A percentile compares a stretch with the other conserved stretches of the same genome.
phyloP scores from a whole-genome alignment of 1,284 basidiomycete genomes.

The Takashimella koratensis region DNA sequence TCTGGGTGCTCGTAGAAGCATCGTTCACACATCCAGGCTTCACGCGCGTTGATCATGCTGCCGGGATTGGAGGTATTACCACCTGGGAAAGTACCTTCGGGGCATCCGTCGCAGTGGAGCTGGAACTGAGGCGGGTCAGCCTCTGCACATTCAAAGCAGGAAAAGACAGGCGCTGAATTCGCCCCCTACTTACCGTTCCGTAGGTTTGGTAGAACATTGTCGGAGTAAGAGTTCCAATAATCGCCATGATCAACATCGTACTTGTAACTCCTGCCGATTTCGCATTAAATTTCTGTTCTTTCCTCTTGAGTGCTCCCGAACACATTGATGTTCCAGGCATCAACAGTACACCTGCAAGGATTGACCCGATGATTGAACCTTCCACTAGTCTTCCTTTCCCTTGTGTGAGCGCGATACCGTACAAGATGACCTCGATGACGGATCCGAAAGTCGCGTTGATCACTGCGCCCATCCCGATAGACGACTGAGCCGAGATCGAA shows the following conservation, averaged over 20 bases:
- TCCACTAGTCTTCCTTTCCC: conserved; percentile 92
- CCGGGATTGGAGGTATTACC: conserved; percentile 31
- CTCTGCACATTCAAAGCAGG: no score
- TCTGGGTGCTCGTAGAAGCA: conserved; percentile 96
- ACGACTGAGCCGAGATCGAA: conserved; percentile 94
- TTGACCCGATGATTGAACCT: conserved; percentile 90
- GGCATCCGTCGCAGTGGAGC: conserved; percentile 88
- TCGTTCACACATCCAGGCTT: conserved; percentile 79
- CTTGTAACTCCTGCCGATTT: conserved; percentile 97
- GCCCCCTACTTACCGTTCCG: conserved; percentile 89
- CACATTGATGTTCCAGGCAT: conserved; percentile 99
- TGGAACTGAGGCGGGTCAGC: conserved; percentile 63
- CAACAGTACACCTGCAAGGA: conserved; percentile 89
- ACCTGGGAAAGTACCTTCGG: conserved; percentile 42
- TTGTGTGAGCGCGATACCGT: conserved; percentile 80
- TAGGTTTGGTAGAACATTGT: conserved; percentile 99
- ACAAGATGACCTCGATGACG: conserved; percentile 95
- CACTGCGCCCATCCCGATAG: conserved; percentile 98
- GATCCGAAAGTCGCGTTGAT: conserved; percentile 99
- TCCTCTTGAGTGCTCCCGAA: conserved; percentile 82
- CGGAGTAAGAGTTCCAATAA: conserved; percentile 92
- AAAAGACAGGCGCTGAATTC: no score
- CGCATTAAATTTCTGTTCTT: conserved; percentile 98
- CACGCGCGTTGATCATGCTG: conserved; percentile 37
- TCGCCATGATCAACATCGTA: conserved; percentile 99